Evolutionary conservation across 2,329 filamentous ascomycete species (phyloP), one percentile per base, ranked within the genome.

Genomic region (Epichloe bromicola): DNA sequence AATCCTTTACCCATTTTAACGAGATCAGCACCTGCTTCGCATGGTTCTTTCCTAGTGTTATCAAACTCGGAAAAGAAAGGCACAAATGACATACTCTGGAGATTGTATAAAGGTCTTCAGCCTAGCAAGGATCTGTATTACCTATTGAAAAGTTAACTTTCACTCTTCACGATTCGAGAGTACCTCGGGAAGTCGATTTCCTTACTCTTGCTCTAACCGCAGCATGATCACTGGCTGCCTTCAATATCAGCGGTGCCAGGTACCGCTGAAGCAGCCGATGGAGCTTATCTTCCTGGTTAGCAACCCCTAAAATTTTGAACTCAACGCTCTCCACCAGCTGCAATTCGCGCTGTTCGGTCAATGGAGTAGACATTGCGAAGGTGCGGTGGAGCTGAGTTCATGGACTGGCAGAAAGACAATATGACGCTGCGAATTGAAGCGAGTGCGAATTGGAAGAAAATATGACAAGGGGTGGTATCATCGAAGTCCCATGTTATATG

Each of bases 321-420:
- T 94, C 89, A 44, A 95, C 85, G 63, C 87, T 91, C 61, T 86
- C 86, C 49, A 95, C 79, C 55, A 96, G 79, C 57, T 82, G 79
- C 58, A 95, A 75, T 75, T 95, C 89, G 55, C 83, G 80, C 66
- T 85, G 75, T 67, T 86, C 82, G 5, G 70, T 60, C 11, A 71
- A 63, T 26, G 60, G 49, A 30, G 59, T 54, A 26, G 70, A 59
- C 70, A 73, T 73, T 54, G 34, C 55, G 54, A 47, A 12, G 36
- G 8, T 12, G 23, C 33, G 46, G 46, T 20, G 39, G 39, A 33
- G 37, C 30, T 34, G 42, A 19, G 30, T 7, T 49, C 30, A 48
- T 51, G 17, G 20, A 38, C 26, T 6, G 41, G 23, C 7, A 43
- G 20, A 3, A 46, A 36, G 14, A 26, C n/a, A 23, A 17, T n/a